Conservation (phyloP, 495 filamentous ascomycete genomes). For the Friedmanniomyces simplex region DNA sequence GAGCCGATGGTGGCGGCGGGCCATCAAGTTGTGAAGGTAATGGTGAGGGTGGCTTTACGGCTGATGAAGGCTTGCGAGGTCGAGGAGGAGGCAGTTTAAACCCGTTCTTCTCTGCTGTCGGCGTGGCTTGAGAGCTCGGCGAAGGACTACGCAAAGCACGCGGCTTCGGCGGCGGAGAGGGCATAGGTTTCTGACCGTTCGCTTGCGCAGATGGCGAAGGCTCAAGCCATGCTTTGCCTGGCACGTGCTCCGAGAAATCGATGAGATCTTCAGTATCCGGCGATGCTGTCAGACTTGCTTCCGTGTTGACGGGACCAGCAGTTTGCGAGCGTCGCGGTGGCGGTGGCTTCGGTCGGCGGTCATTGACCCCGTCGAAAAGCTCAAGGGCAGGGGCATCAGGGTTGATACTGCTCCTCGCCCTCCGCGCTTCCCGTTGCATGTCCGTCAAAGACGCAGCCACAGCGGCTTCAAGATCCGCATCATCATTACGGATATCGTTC, state of each 20-base stretch:
- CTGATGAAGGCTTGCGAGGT: conserved; percentile 28
- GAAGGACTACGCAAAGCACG: conserved; percentile 27
- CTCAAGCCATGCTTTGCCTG: conserved; percentile 10
- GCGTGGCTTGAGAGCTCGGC: background rate
- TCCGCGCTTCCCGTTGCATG: conserved; percentile 24
- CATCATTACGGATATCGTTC: conserved; percentile 24
- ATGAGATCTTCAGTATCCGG: conserved; percentile 27
- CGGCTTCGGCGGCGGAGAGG: conserved; percentile 30
- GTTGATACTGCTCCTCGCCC: conserved; percentile 18
- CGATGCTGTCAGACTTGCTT: background rate
- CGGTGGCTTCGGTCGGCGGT: conserved; percentile 11
- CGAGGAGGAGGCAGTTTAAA: conserved; percentile 17
- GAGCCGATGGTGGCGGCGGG: background rate
- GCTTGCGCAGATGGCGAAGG: background rate
- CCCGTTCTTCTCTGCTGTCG: background rate
- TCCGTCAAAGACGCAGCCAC: conserved; percentile 32
- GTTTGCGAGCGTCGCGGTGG: conserved; percentile 21
- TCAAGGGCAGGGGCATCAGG: conserved; percentile 17
- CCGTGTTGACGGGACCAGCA: conserved; percentile 6
- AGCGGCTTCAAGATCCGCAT: conserved; percentile 30
- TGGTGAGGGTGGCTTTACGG: conserved; percentile 14
- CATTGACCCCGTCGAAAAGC: background rate
- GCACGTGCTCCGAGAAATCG: conserved; percentile 23
- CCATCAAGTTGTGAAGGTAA: conserved; percentile 4
- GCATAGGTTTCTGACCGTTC: conserved; percentile 18